Base-by-base conservation (phyloP, 805 yeast genomes). In the Saccharomycopsis vini region DNA sequence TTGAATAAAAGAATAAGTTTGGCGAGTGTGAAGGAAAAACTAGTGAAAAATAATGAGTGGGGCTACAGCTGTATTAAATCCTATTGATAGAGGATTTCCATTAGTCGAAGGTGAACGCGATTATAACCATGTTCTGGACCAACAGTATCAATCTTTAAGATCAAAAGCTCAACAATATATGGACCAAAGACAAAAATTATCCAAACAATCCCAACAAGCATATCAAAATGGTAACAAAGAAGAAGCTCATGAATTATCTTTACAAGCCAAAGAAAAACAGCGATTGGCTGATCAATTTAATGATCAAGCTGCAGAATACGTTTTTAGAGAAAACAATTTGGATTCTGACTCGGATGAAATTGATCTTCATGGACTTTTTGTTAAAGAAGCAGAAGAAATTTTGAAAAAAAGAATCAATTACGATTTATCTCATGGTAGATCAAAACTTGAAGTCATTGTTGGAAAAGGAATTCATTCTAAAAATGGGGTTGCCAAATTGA, bases 401-500 rank as follows among this genome's bases (percentile, higher is more conserved):
- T 67, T 90, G 51, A 84, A 81, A 53, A 76, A 73, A 48, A 71
- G 97, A 46, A 72, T 90, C 39, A 69, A 71, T n/a, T 77, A 77
- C 22, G 86, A 79, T 43, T 69, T 76, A 13, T 56, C 57, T 31
- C 65, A 75, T 20, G 63, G 71, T 26, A 92, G 85, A 56, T 61
- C 72, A 2, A 75, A 72, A 40, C 64, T 90, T 36, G 75, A 77
- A 50, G 92, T 87, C 18, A 89, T 90, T 59, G 97, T 88, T 7
- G 97, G 97, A 7, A 90, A 90, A 62, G 97, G 97, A 5, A 57
- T 77, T 34, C 97, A 89, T 59, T 85, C 95, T 1, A 69, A 72
- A 42, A 69, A 77, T 52, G 95, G 94, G 12, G 74, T 86, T 42
- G 89, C 95, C 34, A 89, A 88, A 61, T 63, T 90, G 53, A 84